Evolutionary conservation across 495 filamentous ascomycete genomes (phyloP), one percentile per base, ranked within the genome.

Genomic region (Extremus antarcticus): DNA sequence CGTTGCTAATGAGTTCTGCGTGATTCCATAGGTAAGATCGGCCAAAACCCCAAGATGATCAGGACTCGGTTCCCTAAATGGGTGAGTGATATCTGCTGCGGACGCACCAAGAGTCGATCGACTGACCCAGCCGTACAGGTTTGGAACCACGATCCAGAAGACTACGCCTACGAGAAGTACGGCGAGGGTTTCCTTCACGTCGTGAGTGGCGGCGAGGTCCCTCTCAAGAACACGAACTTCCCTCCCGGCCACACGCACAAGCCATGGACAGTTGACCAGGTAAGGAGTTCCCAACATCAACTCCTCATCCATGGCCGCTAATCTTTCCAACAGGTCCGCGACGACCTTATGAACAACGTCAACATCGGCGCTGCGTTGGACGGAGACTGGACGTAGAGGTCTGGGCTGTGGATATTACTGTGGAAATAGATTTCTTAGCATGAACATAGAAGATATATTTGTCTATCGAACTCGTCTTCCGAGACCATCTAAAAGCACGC

Each of bases 101-200:
- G 53, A 78, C 80, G 3, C 69, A 83, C 65, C n/a, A n/a, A n/a
- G n/a, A n/a, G n/a, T n/a, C n/a, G n/a, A n/a, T n/a, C n/a, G n/a
- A n/a, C n/a, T n/a, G 73, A 84, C 56, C 84, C 84, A n/a, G n/a
- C 0, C 71, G 78, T 72, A 59, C 85, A 81, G 82, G 59, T 86
- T 32, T 68, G 80, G 47, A 70, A 68, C 20, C 80, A 81, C 65
- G 83, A 86, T 55, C 74, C 79, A 16, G 82, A 86, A 69, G 65
- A 64, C 51, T 81, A 82, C 59, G 72, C 74, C 4, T 76, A 80
- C 49, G 71, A 78, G 52, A 72, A 78, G 46, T 81, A 78, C 43
- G 65, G 62, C 41, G 67, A 72, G 54, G 71, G 70, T 11, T 43
- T 58, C 23, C 50, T 22, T 16, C 35, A 38, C n/a, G 19, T 55